phyloP scores from a whole-genome alignment of 2,329 filamentous ascomycete species.

The Pleoardoris graminearum region DNA sequence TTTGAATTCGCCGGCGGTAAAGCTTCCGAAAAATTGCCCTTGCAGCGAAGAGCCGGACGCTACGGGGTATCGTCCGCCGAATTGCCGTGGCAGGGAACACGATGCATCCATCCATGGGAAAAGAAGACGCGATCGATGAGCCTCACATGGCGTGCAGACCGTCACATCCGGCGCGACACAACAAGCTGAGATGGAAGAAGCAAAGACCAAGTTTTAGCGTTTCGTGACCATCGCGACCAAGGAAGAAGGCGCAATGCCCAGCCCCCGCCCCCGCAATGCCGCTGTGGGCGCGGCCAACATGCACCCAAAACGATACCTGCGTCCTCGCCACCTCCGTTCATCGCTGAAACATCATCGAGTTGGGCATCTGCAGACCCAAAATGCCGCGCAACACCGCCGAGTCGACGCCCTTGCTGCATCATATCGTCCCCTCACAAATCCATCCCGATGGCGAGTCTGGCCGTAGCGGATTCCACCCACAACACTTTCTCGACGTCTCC shows the following conservation, averaged over 20 bases:
- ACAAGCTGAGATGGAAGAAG: not conserved
- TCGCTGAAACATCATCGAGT: too few relatives aligned
- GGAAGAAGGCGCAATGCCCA: conserved; percentile 9
- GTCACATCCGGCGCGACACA: not conserved
- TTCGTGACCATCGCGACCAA: not conserved
- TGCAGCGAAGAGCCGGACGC: not conserved
- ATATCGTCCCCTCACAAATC: conserved; percentile 40
- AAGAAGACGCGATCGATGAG: not conserved
- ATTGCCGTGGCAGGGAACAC: conserved; percentile 1
- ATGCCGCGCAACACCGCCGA: conserved; percentile 26
- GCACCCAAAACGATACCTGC: too few relatives aligned
- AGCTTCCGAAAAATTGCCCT: conserved; percentile 8
- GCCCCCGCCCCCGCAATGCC: conserved; percentile 12
- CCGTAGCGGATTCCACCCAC: conserved; percentile 64
- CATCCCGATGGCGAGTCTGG: conserved; percentile 67
- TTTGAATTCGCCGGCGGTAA: conserved; percentile 11
- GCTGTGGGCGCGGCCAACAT: not conserved
- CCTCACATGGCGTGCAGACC: not conserved
- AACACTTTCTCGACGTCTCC: conserved; percentile 65
- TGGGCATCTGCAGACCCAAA: not conserved
- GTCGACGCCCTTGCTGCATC: conserved; percentile 36
- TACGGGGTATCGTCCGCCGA: not conserved
- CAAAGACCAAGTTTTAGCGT: not conserved
- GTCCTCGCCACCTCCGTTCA: too few relatives aligned
- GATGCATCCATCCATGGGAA: not conserved